Evolutionary conservation across 2,329 filamentous ascomycete species (phyloP), one percentile per base, ranked within the genome.

Genomic region (Botryosphaeria agaves): DNA sequence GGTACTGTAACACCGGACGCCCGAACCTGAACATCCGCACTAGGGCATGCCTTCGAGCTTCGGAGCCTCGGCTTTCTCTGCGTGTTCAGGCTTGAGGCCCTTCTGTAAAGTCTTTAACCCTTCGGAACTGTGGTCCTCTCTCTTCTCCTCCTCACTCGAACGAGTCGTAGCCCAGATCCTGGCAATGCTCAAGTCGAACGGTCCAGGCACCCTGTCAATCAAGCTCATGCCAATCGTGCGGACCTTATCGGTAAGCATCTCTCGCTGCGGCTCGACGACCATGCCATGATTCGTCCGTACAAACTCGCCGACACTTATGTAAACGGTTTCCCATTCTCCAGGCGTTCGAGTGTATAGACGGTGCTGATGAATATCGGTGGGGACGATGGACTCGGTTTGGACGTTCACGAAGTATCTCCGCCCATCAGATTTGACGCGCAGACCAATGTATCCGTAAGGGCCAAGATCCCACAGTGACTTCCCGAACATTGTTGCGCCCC

Each of bases 321-420:
- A 55, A n/a, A 94, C 69, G 2, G 89, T 94, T 63, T 98, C 87
- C 89, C 89, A 98, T 44, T 85, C 68, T 1, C 84, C 84, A 0
- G 80, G 75, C 6, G 71, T 69, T 45, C 75, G 76, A 6, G 77
- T 67, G 42, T 83, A 92, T 4, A 98, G 57, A 29, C 89, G 66
- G 53, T 98, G 89, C 52, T 98, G 89, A 53, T 95, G 89, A 38
- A 98, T 64, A 51, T 98, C 89, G n/a, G 84, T 87, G 7, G 83
- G 80, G 28, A 93, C 81, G 32, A 98, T 76, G 2, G 80, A 81
- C 48, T 98, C 87, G 3, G 85, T 93, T 60, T 95, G 89, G 11
- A 98, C 61, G 53, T 98, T 98, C 45, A 98, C 72, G 34, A 93
- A 82, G 59, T 95, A 98, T 44, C 81, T 78, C 35, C 89, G 67